These are phyloP conservation scores for Cryphonectria naterciae DNA, from an alignment of 2,329 filamentous ascomycete species.

Conservation along the genomic window DNA sequence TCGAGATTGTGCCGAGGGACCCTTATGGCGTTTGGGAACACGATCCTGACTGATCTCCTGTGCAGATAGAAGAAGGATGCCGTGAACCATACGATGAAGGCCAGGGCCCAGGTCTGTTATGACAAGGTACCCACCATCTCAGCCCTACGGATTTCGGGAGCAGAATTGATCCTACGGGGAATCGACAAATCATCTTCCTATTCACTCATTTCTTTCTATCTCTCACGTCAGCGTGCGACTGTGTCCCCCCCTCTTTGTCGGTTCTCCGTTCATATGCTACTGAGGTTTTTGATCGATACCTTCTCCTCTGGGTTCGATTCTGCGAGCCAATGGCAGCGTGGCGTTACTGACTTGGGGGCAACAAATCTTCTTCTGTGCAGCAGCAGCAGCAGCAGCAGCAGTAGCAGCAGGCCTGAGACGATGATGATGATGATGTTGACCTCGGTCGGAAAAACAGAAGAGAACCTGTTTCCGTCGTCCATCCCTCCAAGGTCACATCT, in stretches of 20 bases:
- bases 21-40: background rate
- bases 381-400: background rate
- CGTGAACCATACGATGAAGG: background rate
- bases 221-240: constrained; percentile 1
- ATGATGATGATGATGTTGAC: no score
- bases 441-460: background rate
- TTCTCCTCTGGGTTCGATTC: background rate
- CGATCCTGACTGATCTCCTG: constrained; percentile 5
- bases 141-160: constrained; percentile 1
- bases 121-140: constrained; percentile 7
- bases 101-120: background rate
- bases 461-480: background rate
- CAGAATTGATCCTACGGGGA: background rate
- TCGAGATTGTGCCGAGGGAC: background rate
- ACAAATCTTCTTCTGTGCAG: background rate
- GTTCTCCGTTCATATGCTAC: background rate
- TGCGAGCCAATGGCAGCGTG: background rate
- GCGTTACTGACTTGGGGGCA: background rate
- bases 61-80: background rate
- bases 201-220: background rate
- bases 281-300: background rate
- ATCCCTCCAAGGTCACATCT: background rate
- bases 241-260: background rate
- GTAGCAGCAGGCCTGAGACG: background rate
- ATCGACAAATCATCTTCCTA: background rate